phyloP scores from a whole-genome alignment of 2,329 filamentous ascomycete genomes.

The Aspergillus sp. region DNA sequence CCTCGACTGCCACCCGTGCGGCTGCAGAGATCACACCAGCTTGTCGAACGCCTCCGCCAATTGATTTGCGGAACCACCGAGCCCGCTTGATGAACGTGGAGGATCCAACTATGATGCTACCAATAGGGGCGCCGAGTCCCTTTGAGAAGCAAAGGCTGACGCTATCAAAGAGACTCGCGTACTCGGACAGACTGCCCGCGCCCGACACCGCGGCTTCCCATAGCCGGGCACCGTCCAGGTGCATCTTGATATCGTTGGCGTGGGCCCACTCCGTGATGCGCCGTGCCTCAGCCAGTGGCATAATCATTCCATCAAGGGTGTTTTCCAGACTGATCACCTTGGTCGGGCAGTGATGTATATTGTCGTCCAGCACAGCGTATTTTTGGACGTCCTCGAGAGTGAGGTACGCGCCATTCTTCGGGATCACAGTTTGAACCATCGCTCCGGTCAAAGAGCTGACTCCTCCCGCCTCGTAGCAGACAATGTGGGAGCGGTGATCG shows the following conservation, averaged over 20 bases:
- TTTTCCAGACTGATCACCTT: slow-evolving; percentile 82
- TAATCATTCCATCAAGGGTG: slow-evolving; percentile 75
- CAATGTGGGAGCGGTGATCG: slow-evolving; percentile 76
- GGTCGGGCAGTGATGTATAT: slow-evolving; percentile 78
- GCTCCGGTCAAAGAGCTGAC: slow-evolving; percentile 71
- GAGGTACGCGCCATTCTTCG: slow-evolving; percentile 69
- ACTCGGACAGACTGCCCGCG: slow-evolving; percentile 66
- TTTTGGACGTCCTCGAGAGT: slow-evolving; percentile 74
- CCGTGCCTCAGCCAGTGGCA: slow-evolving; percentile 70
- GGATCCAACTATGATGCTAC: slow-evolving; percentile 67
- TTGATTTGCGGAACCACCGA: slow-evolving; percentile 74
- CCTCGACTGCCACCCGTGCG: slow-evolving; percentile 73
- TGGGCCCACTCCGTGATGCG: slow-evolving; percentile 70
- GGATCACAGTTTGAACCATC: slow-evolving; percentile 63
- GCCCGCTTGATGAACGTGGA: slow-evolving; percentile 62
- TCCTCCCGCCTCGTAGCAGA: slow-evolving; percentile 64
- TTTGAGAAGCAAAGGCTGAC: slow-evolving; percentile 79
- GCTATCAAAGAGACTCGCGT: slow-evolving; percentile 68
- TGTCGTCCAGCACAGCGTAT: slow-evolving; percentile 59
- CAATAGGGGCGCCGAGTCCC: slow-evolving; percentile 77
- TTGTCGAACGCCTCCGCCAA: slow-evolving; percentile 77
- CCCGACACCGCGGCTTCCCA: slow-evolving; percentile 78
- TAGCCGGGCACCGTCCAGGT: slow-evolving; percentile 75
- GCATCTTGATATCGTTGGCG: slow-evolving; percentile 64
- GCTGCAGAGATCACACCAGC: slow-evolving; percentile 73